Evolutionary conservation across 192 early-diverging fungal species (phyloP).

Genomic region (Coemansia sp.): DNA sequence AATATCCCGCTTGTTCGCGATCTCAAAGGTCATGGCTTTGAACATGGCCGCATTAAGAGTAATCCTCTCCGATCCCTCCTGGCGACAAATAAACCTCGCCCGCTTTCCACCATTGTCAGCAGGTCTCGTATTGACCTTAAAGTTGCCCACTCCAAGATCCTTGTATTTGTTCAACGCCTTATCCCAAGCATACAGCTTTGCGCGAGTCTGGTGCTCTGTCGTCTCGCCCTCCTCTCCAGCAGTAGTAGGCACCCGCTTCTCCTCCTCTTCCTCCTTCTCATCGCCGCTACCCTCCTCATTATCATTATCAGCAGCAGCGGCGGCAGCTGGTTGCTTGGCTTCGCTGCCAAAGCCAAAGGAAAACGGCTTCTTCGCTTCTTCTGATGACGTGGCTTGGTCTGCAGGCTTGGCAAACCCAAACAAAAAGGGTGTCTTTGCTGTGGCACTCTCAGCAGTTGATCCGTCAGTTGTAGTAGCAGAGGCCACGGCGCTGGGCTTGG

Average conservation of each 20-base stretch:
- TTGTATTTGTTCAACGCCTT: slow-evolving; percentile 24
- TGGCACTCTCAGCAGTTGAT: background rate
- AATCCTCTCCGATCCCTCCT: slow-evolving; percentile 44
- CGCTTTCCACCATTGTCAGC: slow-evolving; percentile 14
- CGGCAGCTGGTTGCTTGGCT: slow-evolving; percentile 3
- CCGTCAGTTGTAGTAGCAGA: background rate
- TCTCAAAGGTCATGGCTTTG: slow-evolving; percentile 40
- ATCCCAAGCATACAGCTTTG: slow-evolving; percentile 51
- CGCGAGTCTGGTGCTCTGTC: slow-evolving; percentile 33
- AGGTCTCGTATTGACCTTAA: slow-evolving; percentile 41
- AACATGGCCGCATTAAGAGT: slow-evolving; percentile 54
- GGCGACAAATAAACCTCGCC: slow-evolving; percentile 51
- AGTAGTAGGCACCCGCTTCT: slow-evolving; percentile 18
- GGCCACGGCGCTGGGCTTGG: slow-evolving; percentile 16
- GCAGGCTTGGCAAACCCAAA: slow-evolving; percentile 28
- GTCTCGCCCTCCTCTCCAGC: slow-evolving; percentile 54
- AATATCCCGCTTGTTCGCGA: slow-evolving; percentile 44
- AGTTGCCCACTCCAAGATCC: slow-evolving; percentile 45
- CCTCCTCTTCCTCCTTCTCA: slow-evolving; percentile 14
- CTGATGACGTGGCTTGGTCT: background rate
- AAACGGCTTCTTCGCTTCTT: slow-evolving; percentile 25
- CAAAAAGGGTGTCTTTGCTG: slow-evolving; percentile 36
- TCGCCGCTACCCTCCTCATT: slow-evolving; percentile 2
- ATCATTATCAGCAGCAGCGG: background rate
- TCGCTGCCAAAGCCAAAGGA: slow-evolving; percentile 40